Evolutionary conservation across 2,329 filamentous ascomycete genomes (phyloP).

Genomic region (Fusarium agapanthi): DNA sequence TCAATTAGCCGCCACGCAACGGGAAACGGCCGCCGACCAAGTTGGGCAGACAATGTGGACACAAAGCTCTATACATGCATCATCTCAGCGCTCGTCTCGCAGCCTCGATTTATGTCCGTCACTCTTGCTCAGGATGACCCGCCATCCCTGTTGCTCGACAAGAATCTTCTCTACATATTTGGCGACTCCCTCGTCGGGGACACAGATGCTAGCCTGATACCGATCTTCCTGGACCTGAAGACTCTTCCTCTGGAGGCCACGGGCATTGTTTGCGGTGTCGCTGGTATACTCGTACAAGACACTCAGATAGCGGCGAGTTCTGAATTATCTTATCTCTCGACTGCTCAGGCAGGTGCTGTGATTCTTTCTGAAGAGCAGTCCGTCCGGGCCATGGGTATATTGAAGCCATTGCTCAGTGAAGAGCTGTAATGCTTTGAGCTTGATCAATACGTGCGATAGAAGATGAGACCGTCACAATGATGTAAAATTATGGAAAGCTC

Average conservation of each 20-base stretch:
- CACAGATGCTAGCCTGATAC: slow-evolving; percentile 76
- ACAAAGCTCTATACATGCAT: slow-evolving; percentile 70
- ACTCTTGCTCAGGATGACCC: slow-evolving; percentile 78
- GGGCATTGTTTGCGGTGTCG: slow-evolving; percentile 94
- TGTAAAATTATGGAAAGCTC: slow-evolving; percentile 26
- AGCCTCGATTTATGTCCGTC: slow-evolving; percentile 76
- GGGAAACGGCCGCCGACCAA: slow-evolving; percentile 47
- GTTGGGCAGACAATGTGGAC: slow-evolving; percentile 69
- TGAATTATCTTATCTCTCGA: slow-evolving; percentile 91
- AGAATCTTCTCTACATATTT: slow-evolving; percentile 70
- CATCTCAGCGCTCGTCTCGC: slow-evolving; percentile 67
- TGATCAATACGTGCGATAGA: neutral
- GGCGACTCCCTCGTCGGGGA: slow-evolving; percentile 80
- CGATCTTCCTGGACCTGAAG: slow-evolving; percentile 87
- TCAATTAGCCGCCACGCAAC: slow-evolving; percentile 51
- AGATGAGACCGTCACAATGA: neutral
- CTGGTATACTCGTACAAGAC: slow-evolving; percentile 80
- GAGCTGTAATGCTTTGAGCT: slow-evolving; percentile 26
- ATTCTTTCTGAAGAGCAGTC: slow-evolving; percentile 82
- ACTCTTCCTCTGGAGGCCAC: slow-evolving; percentile 86
- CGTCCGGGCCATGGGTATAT: slow-evolving; percentile 74
- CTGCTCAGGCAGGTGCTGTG: slow-evolving; percentile 86
- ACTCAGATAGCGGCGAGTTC: slow-evolving; percentile 66
- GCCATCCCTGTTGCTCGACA: slow-evolving; percentile 77
- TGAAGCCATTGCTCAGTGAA: slow-evolving; percentile 62